Conservation (phyloP, 2,329 filamentous ascomycete genomes). For the Cladorrhinum sp. region DNA sequence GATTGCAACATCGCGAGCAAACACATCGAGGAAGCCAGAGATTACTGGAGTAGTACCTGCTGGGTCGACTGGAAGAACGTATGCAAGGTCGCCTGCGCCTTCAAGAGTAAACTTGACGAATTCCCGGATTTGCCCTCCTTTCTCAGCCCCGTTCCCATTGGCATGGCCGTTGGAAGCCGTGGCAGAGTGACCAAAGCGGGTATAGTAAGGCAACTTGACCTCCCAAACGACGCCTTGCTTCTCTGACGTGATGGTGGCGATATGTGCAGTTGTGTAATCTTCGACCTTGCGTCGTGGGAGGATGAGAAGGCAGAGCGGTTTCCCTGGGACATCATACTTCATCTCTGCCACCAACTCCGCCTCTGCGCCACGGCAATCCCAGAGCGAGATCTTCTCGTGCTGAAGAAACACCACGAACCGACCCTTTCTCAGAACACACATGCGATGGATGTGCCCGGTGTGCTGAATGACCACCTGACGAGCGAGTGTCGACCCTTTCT, state of each 20-base stretch:
- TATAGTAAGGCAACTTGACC: conserved; percentile 56
- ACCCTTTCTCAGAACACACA: conserved; percentile 73
- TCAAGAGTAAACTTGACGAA: conserved; percentile 71
- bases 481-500: conserved; percentile 52
- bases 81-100: conserved; percentile 55
- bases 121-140: conserved; percentile 50
- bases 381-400: conserved; percentile 67
- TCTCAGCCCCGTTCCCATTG: conserved; percentile 25
- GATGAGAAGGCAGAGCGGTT: conserved; percentile 75
- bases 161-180: conserved; percentile 9
- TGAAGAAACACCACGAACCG: conserved; percentile 79
- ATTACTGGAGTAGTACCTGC: conserved; percentile 69
- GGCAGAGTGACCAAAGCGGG: conserved; percentile 18
- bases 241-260: conserved; percentile 79
- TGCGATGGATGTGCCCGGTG: conserved; percentile 71
- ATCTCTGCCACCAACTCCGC: conserved; percentile 59
- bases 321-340: conserved; percentile 60
- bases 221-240: conserved; percentile 82
- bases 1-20: conserved; percentile 80
- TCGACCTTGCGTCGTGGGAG: conserved; percentile 62
- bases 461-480: conserved; percentile 67
- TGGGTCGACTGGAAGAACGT: conserved; percentile 79
- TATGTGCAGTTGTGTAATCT: conserved; percentile 58
- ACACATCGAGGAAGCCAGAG: conserved; percentile 79
- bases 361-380: conserved; percentile 66